Evolutionary conservation across 305 asterid species (phyloP).

Genomic region (Rubia balearica): DNA sequence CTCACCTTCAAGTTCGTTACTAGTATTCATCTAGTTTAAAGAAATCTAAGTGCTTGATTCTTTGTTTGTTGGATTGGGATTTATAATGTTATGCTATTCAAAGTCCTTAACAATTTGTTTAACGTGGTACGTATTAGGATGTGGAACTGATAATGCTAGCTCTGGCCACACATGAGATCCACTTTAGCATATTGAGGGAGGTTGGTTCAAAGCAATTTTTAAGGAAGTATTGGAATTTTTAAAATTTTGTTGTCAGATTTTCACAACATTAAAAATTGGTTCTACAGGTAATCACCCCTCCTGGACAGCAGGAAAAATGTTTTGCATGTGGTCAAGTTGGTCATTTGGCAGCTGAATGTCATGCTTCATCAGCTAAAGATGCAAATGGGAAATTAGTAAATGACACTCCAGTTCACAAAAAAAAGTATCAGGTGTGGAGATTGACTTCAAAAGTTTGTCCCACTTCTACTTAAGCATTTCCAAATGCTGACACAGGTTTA

Average conservation of each 20-base stretch:
- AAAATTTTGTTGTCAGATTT: background rate
- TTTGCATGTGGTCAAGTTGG: constrained; percentile 86
- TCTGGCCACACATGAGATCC: constrained; percentile 94
- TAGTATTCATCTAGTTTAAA: background rate
- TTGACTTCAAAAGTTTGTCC: constrained; percentile 20
- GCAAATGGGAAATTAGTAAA: constrained; percentile 39
- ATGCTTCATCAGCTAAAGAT: constrained; percentile 37
- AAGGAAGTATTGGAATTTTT: background rate
- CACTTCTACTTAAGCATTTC: constrained; percentile 14
- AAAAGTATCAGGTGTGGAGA: constrained; percentile 78
- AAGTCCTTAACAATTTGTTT: constrained; percentile 12
- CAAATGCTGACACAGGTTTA: constrained; percentile 8
- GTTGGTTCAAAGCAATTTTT: constrained; percentile 31
- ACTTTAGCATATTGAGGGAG: constrained; percentile 94
- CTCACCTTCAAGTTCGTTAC: constrained; percentile 15
- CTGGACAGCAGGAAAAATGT: constrained; percentile 91
- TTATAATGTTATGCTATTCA: constrained; percentile 12
- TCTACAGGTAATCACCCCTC: constrained; percentile 62
- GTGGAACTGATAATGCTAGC: constrained; percentile 97
- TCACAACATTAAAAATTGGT: constrained; percentile 10
- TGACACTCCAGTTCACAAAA: constrained; percentile 70
- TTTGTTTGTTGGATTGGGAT: constrained; percentile 12
- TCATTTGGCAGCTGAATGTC: constrained; percentile 84
- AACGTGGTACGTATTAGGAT: constrained; percentile 40
- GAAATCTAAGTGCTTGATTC: background rate